A percentile compares a stretch with the other conserved stretches of the same genome.
These are phyloP conservation scores for Claviceps maximensis DNA, from an alignment of 2,329 filamentous ascomycete genomes.

Conservation along the genomic window DNA sequence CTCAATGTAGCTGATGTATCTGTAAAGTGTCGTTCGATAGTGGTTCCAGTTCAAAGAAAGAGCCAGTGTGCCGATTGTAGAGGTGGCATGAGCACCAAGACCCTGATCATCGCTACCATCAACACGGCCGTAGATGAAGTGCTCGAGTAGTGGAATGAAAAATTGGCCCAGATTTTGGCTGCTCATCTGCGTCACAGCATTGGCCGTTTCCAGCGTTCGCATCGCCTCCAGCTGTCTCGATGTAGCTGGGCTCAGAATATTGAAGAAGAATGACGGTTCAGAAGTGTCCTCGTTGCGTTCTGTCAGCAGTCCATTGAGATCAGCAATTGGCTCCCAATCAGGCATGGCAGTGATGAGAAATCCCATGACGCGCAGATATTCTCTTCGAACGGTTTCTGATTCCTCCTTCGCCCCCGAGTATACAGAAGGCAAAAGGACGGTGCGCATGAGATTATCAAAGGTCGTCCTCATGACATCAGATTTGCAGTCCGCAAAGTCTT, in stretches of 20 bases:
- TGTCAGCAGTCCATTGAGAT: slow-evolving; percentile 57
- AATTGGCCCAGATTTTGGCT: slow-evolving; percentile 74
- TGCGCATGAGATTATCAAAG: slow-evolving; percentile 46
- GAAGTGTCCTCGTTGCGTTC: slow-evolving; percentile 48
- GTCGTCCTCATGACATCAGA: slow-evolving; percentile 22
- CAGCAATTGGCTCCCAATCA: slow-evolving; percentile 55
- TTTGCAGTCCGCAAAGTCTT: slow-evolving; percentile 37
- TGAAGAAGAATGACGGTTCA: slow-evolving; percentile 72
- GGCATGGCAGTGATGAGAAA: slow-evolving; percentile 61
- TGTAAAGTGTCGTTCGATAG: slow-evolving; percentile 70
- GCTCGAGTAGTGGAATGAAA: slow-evolving; percentile 82
- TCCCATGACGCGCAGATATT: slow-evolving; percentile 69
- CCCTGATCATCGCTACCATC: slow-evolving; percentile 69
- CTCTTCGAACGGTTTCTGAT: slow-evolving; percentile 73
- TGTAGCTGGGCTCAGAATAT: slow-evolving; percentile 80
- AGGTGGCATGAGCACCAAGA: slow-evolving; percentile 74
- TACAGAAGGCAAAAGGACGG: slow-evolving; percentile 60
- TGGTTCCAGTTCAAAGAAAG: slow-evolving; percentile 79
- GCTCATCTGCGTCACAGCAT: slow-evolving; percentile 48
- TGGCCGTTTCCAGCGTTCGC: slow-evolving; percentile 58
- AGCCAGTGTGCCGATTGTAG: slow-evolving; percentile 61
- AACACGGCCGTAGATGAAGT: slow-evolving; percentile 77
- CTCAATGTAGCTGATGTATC: slow-evolving; percentile 71
- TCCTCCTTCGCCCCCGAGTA: slow-evolving; percentile 62
- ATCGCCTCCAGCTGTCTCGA: slow-evolving; percentile 76